A percentile compares a stretch with the other conserved stretches of the same genome.
phyloP scores from a whole-genome alignment of 441 rosid genomes.

The Omphalea diandra region DNA sequence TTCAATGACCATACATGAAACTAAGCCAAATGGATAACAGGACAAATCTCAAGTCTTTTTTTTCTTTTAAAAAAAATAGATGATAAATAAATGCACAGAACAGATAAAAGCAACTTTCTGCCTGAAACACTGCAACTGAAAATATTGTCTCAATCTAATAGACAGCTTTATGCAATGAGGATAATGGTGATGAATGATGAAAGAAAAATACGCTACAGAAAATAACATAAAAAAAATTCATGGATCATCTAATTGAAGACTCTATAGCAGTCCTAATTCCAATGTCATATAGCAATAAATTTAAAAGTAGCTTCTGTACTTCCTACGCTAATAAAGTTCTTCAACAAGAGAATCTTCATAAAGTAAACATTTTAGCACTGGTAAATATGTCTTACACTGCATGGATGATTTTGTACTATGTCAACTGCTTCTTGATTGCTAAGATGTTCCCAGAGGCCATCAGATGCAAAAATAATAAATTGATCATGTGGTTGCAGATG shows the following conservation, averaged over 20 bases:
- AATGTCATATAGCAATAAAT: neutral
- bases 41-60: neutral
- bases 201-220: neutral
- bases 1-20: neutral
- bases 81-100: neutral
- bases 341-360: neutral
- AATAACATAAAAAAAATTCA: neutral
- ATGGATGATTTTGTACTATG: conserved; percentile 68
- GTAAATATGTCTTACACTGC: conserved; percentile 45
- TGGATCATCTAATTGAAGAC: neutral
- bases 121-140: neutral
- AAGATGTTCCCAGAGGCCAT: conserved; percentile 98
- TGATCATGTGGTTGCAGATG: conserved; percentile 66
- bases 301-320: neutral
- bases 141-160: neutral
- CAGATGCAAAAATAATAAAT: conserved; percentile 87
- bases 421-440: conserved; percentile 97
- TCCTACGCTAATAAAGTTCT: neutral
- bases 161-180: neutral
- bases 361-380: neutral
- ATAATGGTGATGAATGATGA: conserved; percentile 10
- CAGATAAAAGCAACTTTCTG: neutral
- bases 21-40: neutral
- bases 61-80: neutral
- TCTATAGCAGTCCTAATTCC: neutral